These are phyloP conservation scores for Arabidopsis hybrid DNA, from an alignment of 441 rosid genomes.

Conservation along the genomic window DNA sequence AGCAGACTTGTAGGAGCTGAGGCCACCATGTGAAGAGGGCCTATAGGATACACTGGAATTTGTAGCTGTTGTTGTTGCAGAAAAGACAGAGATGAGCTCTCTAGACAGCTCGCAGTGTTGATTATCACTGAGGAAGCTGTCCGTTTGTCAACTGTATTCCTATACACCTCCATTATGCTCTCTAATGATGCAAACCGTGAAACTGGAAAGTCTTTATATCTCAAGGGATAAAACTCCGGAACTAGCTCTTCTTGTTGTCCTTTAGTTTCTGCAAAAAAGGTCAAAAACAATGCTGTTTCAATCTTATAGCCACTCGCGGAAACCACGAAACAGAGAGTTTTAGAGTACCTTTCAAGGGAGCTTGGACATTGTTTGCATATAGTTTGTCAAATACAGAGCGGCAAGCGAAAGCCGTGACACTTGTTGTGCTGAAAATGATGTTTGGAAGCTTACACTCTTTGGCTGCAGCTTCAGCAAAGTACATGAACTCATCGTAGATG, in stretches of 20 bases:
- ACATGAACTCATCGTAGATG: constrained; percentile 61
- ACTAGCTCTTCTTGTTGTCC: constrained; percentile 25
- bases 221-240: constrained; percentile 41
- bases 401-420: constrained; percentile 40
- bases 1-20: constrained; percentile 40
- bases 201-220: constrained; percentile 41
- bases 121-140: constrained; percentile 47
- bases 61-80: constrained; percentile 33
- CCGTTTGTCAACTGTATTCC: not conserved
- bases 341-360: not conserved
- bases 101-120: constrained; percentile 52
- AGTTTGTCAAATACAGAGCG: constrained; percentile 19
- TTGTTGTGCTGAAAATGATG: constrained; percentile 50
- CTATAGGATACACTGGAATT: constrained; percentile 48
- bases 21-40: constrained; percentile 47
- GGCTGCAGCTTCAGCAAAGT: constrained; percentile 51
- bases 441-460: constrained; percentile 46
- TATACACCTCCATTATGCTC: not conserved
- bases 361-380: not conserved
- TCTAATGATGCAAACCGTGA: constrained; percentile 22
- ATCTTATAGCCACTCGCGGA: not conserved
- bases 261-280: constrained; percentile 30
- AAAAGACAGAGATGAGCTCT: constrained; percentile 35
- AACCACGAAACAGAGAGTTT: not conserved
- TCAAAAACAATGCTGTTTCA: not conserved